phyloP scores from a whole-genome alignment of 2,329 filamentous ascomycete genomes.

The Parastagonospora avenae region DNA sequence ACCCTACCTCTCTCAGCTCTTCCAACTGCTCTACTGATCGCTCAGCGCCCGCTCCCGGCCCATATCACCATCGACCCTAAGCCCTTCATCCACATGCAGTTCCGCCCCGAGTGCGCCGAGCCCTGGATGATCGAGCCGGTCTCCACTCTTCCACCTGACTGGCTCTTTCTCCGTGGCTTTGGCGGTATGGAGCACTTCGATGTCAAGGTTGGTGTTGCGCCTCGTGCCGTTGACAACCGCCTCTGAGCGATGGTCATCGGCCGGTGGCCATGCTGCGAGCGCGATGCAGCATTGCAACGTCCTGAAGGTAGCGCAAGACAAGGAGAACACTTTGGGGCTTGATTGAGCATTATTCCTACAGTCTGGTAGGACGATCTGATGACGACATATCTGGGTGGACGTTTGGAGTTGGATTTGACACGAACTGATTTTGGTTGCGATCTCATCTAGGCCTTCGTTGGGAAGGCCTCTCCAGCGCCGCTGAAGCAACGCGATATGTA shows the following conservation, averaged over 20 bases:
- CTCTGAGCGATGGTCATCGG: background rate
- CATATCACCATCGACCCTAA: background rate
- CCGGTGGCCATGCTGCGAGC: background rate
- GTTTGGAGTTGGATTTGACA: too few relatives aligned
- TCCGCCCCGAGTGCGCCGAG: conserved; percentile 22
- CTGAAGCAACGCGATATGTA: too few relatives aligned
- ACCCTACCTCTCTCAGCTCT: background rate
- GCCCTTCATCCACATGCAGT: conserved; percentile 35
- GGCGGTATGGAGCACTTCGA: conserved; percentile 33
- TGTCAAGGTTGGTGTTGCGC: conserved; percentile 29
- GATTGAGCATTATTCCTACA: too few relatives aligned
- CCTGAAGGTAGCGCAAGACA: too few relatives aligned
- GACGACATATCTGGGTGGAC: too few relatives aligned
- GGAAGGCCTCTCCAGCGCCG: too few relatives aligned
- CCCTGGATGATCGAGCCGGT: conserved; percentile 27
- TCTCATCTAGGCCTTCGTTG: too few relatives aligned
- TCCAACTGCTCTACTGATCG: background rate
- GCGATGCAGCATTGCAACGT: background rate
- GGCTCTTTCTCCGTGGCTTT: conserved; percentile 30
- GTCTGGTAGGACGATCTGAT: too few relatives aligned
- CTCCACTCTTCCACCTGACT: conserved; percentile 11
- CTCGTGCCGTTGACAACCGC: background rate
- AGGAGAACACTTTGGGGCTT: too few relatives aligned
- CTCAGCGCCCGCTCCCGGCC: background rate
- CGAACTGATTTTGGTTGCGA: too few relatives aligned